Base-by-base conservation (phyloP, 441 rosid genomes). In the Gossypium davidsonii region DNA sequence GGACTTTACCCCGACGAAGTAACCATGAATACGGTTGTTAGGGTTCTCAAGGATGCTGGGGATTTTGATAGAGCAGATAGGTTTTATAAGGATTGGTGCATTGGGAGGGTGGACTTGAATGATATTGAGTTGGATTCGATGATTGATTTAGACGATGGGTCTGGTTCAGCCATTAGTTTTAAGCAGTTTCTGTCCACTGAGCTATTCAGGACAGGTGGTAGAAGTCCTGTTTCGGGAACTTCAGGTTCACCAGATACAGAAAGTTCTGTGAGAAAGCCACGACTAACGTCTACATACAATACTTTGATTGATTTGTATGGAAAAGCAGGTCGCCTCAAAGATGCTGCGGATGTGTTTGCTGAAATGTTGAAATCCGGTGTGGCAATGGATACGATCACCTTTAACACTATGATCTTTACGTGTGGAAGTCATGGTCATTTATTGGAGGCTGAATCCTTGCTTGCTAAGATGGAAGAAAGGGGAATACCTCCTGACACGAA, bases 301-400 rank as follows among this genome's bases (percentile, higher is more conserved):
- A 85, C 91, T 17, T 77, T 94, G 80, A 91, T 94, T 77, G 98
- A 94, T 86, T 79, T 94, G 83, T 94, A 94, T 73, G 98, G 96
- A 31, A 94, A 94, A 79, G 94, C 97, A 0, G 98, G 93, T 60
- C 89, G 92, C n/a, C 85, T 94, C 11, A 71, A 75, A 57, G 98
- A 91, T 73, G 98, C 98, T 34, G 97, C 96, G 34, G 80, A 79
- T 51, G 78, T 89, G 44, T 90, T 91, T 80, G 80, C 85, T 1
- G 94, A 90, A 75, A 94, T 94, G 98, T 66, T 91, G 80, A 86
- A 86, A 56, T 83, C 90, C 61, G 93, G 97, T 72, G 91, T 91
- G 46, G 73, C 85, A 42, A 81, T 88, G 78, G 97, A 94, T 70
- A 82, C 90, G 2, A 79, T 89, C 31, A 91, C 97, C 15, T 91